Percentiles rank a stretch among this genome's conserved stretches.
These are phyloP conservation scores for Cyphellophora europaea DNA, from an alignment of 2,329 filamentous ascomycete species.

Conservation along the genomic window DNA sequence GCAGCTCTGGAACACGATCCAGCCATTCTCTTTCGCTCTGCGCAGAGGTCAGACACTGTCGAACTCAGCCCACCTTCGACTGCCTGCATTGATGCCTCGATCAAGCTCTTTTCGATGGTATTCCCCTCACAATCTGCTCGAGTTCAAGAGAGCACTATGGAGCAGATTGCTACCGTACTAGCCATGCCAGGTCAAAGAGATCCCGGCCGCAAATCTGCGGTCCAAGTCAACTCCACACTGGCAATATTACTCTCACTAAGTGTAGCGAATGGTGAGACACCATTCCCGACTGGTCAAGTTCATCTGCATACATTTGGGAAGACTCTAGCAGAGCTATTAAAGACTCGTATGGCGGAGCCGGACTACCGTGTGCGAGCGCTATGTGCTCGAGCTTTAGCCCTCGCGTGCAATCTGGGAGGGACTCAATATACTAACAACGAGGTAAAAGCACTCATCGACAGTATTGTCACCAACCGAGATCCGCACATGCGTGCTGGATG, in stretches of 20 bases:
- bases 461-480: slow-evolving; percentile 86
- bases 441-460: slow-evolving; percentile 86
- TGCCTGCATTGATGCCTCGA: slow-evolving; percentile 88
- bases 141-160: slow-evolving; percentile 90
- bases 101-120: slow-evolving; percentile 84
- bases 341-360: slow-evolving; percentile 66
- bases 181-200: slow-evolving; percentile 66
- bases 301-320: slow-evolving; percentile 70
- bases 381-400: slow-evolving; percentile 74
- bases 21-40: slow-evolving; percentile 10
- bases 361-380: slow-evolving; percentile 81
- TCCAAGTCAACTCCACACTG: slow-evolving; percentile 80
- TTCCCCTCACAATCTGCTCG: slow-evolving; percentile 82
- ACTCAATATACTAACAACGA: slow-evolving; percentile 82
- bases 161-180: slow-evolving; percentile 87
- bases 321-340: slow-evolving; percentile 33
- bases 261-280: slow-evolving; percentile 73
- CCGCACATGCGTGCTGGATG: slow-evolving; percentile 89
- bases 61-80: slow-evolving; percentile 60
- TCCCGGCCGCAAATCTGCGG: slow-evolving; percentile 77
- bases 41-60: slow-evolving; percentile 4
- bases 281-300: slow-evolving; percentile 62
- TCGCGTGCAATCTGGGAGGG: slow-evolving; percentile 75
- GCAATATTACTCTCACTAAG: slow-evolving; percentile 73
- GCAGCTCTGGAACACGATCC: slow-evolving; percentile 56